Evolutionary conservation across 2,329 filamentous ascomycete species (phyloP).

Genomic region (Chrysoporthe austroafricana): DNA sequence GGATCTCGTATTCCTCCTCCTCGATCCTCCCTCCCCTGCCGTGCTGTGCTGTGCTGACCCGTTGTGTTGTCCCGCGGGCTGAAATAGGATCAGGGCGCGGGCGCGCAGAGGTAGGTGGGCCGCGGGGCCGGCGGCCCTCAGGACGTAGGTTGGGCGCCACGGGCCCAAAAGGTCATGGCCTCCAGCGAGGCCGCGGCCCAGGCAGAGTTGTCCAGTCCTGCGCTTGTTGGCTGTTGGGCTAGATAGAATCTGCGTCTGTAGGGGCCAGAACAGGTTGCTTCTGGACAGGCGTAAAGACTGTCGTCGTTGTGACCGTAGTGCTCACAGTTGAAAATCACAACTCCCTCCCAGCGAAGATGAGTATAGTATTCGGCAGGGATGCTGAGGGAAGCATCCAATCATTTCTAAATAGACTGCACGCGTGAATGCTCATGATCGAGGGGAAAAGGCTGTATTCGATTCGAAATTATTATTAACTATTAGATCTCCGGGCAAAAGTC

Average conservation of each 20-base stretch:
- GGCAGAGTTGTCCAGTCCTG: neutral
- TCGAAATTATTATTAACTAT: conserved; percentile 29
- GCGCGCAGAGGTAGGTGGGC: too few species aligned
- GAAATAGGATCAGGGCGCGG: too few species aligned
- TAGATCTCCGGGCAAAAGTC: conserved; percentile 22
- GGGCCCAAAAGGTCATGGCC: neutral
- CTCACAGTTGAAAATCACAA: neutral
- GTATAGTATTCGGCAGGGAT: neutral
- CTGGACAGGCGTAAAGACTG: neutral
- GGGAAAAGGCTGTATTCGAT: conserved; percentile 6
- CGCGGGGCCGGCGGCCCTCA: too few species aligned
- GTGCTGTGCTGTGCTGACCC: too few species aligned
- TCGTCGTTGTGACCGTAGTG: neutral
- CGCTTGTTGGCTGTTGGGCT: neutral
- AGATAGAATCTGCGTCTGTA: neutral
- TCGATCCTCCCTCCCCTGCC: too few species aligned
- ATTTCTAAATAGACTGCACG: neutral
- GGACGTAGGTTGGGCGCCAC: too few species aligned
- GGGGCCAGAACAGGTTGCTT: neutral
- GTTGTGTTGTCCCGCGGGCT: too few species aligned
- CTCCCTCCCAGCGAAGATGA: neutral
- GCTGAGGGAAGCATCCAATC: neutral
- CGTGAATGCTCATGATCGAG: neutral
- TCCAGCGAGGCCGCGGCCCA: neutral
- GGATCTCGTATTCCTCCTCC: too few species aligned